phyloP scores from a whole-genome alignment of 2,329 filamentous ascomycete species.

The Chaetomium olivaceum region DNA sequence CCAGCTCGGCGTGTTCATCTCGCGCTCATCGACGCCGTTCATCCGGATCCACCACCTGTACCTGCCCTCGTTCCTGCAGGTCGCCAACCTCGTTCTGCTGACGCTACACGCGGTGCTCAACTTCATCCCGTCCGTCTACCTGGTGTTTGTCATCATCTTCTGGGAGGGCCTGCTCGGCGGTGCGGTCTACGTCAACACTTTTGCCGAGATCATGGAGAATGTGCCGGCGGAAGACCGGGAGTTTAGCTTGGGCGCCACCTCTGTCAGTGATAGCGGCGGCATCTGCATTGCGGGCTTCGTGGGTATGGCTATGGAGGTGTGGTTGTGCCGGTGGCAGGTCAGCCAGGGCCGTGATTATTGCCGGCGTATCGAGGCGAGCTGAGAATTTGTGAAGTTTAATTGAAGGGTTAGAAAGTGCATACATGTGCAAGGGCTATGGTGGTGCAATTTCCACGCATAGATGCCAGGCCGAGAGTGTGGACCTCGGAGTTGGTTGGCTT shows the following conservation, averaged over 20 bases:
- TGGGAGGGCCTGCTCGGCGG: slow-evolving; percentile 95
- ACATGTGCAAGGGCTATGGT: not conserved
- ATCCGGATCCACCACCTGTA: slow-evolving; percentile 80
- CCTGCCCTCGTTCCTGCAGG: slow-evolving; percentile 76
- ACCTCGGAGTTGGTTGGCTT: too few species aligned
- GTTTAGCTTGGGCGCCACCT: slow-evolving; percentile 87
- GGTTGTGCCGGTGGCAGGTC: slow-evolving; percentile 83
- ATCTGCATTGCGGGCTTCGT: slow-evolving; percentile 87
- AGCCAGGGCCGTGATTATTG: slow-evolving; percentile 76
- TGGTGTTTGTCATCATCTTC: slow-evolving; percentile 83
- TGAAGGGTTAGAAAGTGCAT: not conserved
- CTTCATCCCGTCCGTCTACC: slow-evolving; percentile 81
- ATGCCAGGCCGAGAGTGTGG: too few species aligned
- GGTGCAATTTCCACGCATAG: not conserved
- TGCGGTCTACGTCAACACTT: slow-evolving; percentile 92
- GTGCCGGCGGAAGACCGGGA: slow-evolving; percentile 77
- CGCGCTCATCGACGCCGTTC: slow-evolving; percentile 86
- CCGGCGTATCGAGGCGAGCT: slow-evolving; percentile 51
- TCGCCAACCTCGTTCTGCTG: slow-evolving; percentile 73
- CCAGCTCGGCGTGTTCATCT: slow-evolving; percentile 92
- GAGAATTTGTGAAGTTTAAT: slow-evolving; percentile 14
- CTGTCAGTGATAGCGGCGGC: slow-evolving; percentile 86
- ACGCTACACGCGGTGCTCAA: slow-evolving; percentile 74
- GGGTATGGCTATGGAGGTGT: slow-evolving; percentile 78
- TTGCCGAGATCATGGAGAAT: slow-evolving; percentile 87